phyloP scores from a whole-genome alignment of 768 basidiomycete species.

The Astraeus odoratus region DNA sequence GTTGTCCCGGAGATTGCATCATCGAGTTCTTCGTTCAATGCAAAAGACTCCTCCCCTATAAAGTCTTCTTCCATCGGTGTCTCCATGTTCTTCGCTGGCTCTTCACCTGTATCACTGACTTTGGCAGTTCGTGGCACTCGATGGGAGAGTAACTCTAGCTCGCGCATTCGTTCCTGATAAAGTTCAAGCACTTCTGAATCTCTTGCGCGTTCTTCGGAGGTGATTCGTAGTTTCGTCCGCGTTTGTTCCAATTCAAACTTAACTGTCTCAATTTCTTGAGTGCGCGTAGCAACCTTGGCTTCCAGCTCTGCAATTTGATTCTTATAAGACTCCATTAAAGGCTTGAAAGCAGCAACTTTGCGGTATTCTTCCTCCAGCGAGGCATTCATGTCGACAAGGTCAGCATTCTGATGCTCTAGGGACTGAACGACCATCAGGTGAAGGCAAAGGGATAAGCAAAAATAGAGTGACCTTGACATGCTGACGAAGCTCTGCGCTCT shows the following conservation, averaged over 20 bases:
- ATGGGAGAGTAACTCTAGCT: constrained; percentile 69
- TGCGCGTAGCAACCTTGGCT: constrained; percentile 53
- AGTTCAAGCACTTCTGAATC: constrained; percentile 83
- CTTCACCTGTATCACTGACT: constrained; percentile 14
- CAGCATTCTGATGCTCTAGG: constrained; percentile 89
- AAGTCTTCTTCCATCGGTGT: constrained; percentile 42
- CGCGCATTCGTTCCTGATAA: constrained; percentile 85
- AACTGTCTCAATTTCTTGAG: constrained; percentile 65
- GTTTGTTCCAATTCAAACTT: constrained; percentile 74
- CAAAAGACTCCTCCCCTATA: constrained; percentile 45
- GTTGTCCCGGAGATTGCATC: constrained; percentile 78
- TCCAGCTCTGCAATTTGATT: constrained; percentile 79
- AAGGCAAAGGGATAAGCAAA: constrained; percentile 3
- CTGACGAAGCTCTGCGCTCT: constrained; percentile 83
- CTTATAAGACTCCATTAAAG: constrained; percentile 90
- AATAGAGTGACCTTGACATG: constrained; percentile 60
- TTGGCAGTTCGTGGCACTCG: constrained; percentile 33
- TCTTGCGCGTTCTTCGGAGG: constrained; percentile 60
- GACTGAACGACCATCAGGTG: constrained; percentile 37
- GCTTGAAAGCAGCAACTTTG: constrained; percentile 80
- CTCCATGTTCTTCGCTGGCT: constrained; percentile 16
- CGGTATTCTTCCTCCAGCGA: constrained; percentile 89
- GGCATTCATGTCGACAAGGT: constrained; percentile 86
- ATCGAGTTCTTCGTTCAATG: constrained; percentile 81
- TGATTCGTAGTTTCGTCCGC: constrained; percentile 60